Conservation (phyloP, 1,284 basidiomycete species). For the Neolentinus lepideus region DNA sequence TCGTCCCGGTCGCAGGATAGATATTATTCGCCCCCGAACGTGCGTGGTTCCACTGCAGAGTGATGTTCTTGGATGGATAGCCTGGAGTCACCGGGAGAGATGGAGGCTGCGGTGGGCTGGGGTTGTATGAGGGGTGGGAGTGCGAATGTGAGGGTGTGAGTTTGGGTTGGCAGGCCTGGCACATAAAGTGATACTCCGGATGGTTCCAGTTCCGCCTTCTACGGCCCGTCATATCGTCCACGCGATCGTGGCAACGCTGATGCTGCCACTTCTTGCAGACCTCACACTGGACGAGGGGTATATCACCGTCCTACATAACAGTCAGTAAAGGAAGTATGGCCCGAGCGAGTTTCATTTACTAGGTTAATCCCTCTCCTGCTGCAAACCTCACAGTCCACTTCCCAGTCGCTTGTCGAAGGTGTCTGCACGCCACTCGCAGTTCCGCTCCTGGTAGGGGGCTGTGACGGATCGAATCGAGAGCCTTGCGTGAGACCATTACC, state of each 20-base stretch:
- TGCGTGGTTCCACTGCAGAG: background rate
- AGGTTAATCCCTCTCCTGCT: constrained; percentile 60
- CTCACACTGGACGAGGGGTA: constrained; percentile 75
- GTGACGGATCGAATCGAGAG: background rate
- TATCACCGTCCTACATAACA: constrained; percentile 57
- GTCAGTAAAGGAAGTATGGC: background rate
- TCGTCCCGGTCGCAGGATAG: background rate
- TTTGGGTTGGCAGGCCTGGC: constrained; percentile 28
- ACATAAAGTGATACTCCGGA: background rate
- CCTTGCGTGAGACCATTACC: background rate
- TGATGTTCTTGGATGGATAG: background rate
- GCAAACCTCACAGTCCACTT: constrained; percentile 81
- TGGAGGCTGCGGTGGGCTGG: background rate
- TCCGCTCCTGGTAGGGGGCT: constrained; percentile 4
- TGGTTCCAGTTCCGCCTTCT: constrained; percentile 59
- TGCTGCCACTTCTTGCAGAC: constrained; percentile 80
- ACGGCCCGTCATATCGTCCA: constrained; percentile 48
- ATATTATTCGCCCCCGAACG: background rate
- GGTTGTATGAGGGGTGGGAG: background rate
- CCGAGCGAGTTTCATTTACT: constrained; percentile 30
- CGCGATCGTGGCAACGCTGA: constrained; percentile 67
- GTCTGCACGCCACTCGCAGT: constrained; percentile 36
- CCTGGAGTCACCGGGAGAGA: background rate
- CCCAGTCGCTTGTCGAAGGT: constrained; percentile 62
- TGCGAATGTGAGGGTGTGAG: background rate